phyloP scores from a whole-genome alignment of 1,139 yeast genomes.

The Oligophagozyma castellii region DNA sequence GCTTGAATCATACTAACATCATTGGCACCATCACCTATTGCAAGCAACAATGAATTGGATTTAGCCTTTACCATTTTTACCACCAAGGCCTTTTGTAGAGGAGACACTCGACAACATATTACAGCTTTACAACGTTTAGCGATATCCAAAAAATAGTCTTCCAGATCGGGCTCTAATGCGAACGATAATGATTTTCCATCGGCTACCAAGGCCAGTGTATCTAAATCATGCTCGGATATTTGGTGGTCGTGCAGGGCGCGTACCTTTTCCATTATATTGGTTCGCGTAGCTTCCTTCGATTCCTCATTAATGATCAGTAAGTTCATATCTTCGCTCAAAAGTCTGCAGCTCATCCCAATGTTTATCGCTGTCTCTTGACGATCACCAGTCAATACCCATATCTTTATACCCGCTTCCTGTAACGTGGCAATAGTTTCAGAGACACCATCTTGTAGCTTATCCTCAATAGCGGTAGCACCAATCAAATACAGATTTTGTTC shows the following conservation, averaged over 20 bases:
- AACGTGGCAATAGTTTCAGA: conserved; percentile 93
- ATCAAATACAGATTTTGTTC: conserved; percentile 67
- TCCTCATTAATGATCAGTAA: conserved; percentile 81
- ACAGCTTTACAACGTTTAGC: conserved; percentile 90
- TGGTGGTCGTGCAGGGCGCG: conserved; percentile 62
- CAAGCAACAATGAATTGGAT: conserved; percentile 64
- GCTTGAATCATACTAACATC: conserved; percentile 99
- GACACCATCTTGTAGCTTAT: conserved; percentile 93
- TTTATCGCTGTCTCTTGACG: conserved; percentile 98
- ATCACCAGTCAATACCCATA: conserved; percentile 98
- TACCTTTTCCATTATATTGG: conserved; percentile 61
- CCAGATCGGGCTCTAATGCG: conserved; percentile 74
- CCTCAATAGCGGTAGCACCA: conserved; percentile 98
- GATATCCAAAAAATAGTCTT: conserved; percentile 61
- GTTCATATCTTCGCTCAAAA: conserved; percentile 93
- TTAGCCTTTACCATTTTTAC: conserved; percentile 83
- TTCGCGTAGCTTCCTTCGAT: conserved; percentile 54
- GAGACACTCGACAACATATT: conserved; percentile 94
- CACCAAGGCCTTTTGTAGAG: conserved; percentile 90
- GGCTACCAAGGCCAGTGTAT: conserved; percentile 76
- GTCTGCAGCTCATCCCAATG: conserved; percentile 94
- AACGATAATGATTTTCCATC: conserved; percentile 84
- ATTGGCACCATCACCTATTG: conserved; percentile 98
- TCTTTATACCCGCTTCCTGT: conserved; percentile 91
- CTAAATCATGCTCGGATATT: conserved; percentile 51